These are phyloP conservation scores for Aureobasidium melanogenum DNA, from an alignment of 2,329 filamentous ascomycete species.

Conservation along the genomic window DNA sequence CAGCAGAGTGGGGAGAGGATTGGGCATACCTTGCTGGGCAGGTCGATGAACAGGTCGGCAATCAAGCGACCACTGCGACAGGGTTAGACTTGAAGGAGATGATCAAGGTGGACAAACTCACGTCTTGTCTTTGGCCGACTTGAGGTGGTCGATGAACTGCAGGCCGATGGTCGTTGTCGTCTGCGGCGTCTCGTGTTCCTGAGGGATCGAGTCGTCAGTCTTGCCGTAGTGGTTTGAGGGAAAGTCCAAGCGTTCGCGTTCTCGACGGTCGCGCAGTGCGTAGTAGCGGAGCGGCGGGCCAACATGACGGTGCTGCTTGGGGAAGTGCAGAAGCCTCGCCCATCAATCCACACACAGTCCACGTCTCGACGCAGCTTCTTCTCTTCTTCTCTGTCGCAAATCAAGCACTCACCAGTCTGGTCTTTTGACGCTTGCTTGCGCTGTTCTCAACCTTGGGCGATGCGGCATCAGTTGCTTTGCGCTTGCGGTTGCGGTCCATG, in stretches of 20 bases:
- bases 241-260: conserved; percentile 9
- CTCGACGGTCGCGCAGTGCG: background rate
- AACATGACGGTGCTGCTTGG: background rate
- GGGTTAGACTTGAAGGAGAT: background rate
- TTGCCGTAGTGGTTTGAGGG: background rate
- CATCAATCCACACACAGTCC: background rate
- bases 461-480: conserved; percentile 9
- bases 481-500: conserved; percentile 16
- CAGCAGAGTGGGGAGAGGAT: background rate
- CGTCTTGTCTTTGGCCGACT: conserved; percentile 73
- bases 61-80: conserved; percentile 14
- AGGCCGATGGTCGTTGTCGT: conserved; percentile 49
- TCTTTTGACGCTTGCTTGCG: conserved; percentile 14
- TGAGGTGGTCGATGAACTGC: conserved; percentile 65
- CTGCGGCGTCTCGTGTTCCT: conserved; percentile 7
- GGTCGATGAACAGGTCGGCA: conserved; percentile 13
- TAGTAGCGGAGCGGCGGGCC: background rate
- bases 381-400: background rate
- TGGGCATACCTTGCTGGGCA: conserved; percentile 12
- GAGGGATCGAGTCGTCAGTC: background rate
- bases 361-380: background rate
- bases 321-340: background rate
- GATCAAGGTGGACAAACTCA: conserved; percentile 31
- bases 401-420: conserved; percentile 9
- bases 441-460: conserved; percentile 11